Evolutionary conservation across 106 monocot genomes (phyloP), one percentile per base, ranked within the genome.

Genomic region (Acanthochlamys bracteata): DNA sequence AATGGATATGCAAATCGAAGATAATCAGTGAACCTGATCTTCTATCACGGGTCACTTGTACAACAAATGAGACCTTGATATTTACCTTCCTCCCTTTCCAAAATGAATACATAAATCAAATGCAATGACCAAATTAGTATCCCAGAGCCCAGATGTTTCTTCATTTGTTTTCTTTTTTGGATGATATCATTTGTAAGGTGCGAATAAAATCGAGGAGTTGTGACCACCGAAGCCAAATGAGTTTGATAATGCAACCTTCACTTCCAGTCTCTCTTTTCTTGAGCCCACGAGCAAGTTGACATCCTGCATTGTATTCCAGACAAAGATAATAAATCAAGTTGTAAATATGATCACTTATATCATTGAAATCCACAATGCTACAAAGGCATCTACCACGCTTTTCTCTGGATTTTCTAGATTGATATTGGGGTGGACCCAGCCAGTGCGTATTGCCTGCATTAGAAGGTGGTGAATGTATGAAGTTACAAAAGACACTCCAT

Each of bases 381-480:
- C 10, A 54, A 19, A 54, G 7, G n/a, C 10, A 54, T 20, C 16
- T 87, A 96, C 95, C 82, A 96, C 78, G 71, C 66, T 78, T 65
- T 85, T 54, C 60, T 88, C 95, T 17, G 95, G 95, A 53, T 91
- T 91, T 51, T 96, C 95, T 51, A 96, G 81, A 67, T 96, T 96
- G 54, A 96, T 72, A 66, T 96, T 96, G 41, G 95, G 95, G 80
- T 96, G 95, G 20, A 96, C 78, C 80, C 82, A 88, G 11, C 95
- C 90, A 25, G 87, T 96, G 64, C 88, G 77, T 63, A 96, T 96
- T 67, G 95, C 95, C 91, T 96, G 71, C 69, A 85, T 16, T 45
- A 13, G 10, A 45, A 45, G 43, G 43, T 45, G 10, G 13, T 13
- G 13, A 7, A 45, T 45, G 13, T 45, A 45, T 9, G 43, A 45